Base-by-base conservation (phyloP, 2,329 filamentous ascomycete species). In the Daldinia eschscholtzii region DNA sequence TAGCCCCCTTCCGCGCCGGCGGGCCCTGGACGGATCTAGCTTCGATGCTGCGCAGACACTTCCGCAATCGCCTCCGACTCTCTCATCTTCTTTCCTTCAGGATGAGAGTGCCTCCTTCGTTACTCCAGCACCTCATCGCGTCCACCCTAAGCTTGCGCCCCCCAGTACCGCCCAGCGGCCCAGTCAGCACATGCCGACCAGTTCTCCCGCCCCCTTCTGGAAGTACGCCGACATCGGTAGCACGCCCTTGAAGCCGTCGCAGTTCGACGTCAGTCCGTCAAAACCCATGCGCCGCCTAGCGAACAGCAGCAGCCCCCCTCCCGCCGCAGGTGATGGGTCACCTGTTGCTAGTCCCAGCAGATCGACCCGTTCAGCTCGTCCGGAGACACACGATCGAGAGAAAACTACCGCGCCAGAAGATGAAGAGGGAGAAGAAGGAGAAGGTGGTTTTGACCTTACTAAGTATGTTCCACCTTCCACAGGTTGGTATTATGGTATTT, bases 191-290 rank as follows among this genome's bases (percentile, higher is more conserved):
- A 93, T 95, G 87, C 92, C 93, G 37, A 94, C 93, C 52, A 93
- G 91, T 73, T 94, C 92, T 35, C 93, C 93, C 0, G 93, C 93
- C 0, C 92, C 93, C 0, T 96, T 97, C 79, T 97, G 93, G 93
- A 94, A 93, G 79, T 96, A 92, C 79, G 90, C 92, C 44, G 92
- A 94, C 72, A 87, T 93, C 66, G 87, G 88, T 28, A 93, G 89
- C 79, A 94, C 92, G 1, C 92, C 92, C 1, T 82, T 92, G 60
- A 83, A 84, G 73, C 80, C 83, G 13, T 75, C 79, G 0, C 79
- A 81, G 3, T 88, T 87, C 64, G 88, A 91, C 67, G 77, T 86
- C 44, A 91, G 88, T 74, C 89, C 89, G 1, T 85, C 84, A 6
- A 90, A 89, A 76, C 75, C 78, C 15, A 76, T 79, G 23, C 79